phyloP scores from a whole-genome alignment of 768 basidiomycete species.

The Pulveroboletus ravenelii region DNA sequence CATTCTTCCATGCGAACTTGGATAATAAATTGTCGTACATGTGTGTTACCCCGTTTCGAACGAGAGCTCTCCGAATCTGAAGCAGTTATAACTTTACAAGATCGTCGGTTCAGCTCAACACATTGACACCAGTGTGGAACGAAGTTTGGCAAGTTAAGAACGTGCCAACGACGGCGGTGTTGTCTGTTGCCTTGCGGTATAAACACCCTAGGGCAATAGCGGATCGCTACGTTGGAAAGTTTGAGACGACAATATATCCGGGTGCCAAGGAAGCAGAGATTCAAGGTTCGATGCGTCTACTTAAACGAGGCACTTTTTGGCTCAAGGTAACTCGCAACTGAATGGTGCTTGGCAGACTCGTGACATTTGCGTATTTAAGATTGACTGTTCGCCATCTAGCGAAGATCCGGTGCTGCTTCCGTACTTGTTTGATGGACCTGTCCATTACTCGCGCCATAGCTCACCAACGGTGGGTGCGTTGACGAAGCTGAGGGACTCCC shows the following conservation, averaged over 20 bases:
- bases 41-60: conserved; percentile 35
- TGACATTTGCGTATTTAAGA: conserved; percentile 33
- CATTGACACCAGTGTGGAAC: conserved; percentile 67
- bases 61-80: neutral
- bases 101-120: conserved; percentile 57
- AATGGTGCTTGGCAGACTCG: conserved; percentile 1
- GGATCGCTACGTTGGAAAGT: conserved; percentile 64
- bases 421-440: conserved; percentile 70
- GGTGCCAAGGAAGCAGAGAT: conserved; percentile 67
- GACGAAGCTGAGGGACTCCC: conserved; percentile 54
- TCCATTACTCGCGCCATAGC: conserved; percentile 65
- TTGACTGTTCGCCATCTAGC: conserved; percentile 49
- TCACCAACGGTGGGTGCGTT: conserved; percentile 66
- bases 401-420: conserved; percentile 38
- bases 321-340: conserved; percentile 44
- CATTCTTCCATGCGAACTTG: conserved; percentile 66
- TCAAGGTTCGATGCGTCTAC: conserved; percentile 45
- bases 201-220: conserved; percentile 56
- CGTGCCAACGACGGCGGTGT: conserved; percentile 57
- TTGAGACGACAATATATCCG: conserved; percentile 46
- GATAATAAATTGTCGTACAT: conserved; percentile 61
- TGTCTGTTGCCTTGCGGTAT: conserved; percentile 61
- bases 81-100: conserved; percentile 30
- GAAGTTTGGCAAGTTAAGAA: conserved; percentile 71
- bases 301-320: conserved; percentile 60